Conservation (phyloP, 1,284 basidiomycete species). For the Ustilago vetiveriae region DNA sequence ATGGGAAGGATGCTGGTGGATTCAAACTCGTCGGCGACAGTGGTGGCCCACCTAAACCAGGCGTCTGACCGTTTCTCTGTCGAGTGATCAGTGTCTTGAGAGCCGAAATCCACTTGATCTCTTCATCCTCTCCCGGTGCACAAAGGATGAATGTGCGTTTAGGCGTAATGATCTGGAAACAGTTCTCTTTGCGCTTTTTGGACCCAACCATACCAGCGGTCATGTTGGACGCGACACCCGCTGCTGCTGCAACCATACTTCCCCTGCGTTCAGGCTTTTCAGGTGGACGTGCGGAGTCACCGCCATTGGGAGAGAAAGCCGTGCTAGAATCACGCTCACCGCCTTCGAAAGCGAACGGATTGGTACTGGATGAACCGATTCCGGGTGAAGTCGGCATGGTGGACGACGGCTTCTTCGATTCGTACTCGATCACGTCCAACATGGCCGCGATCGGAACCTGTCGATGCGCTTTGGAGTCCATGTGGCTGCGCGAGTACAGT, state of each 20-base stretch:
- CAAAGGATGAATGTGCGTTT: slow-evolving; percentile 88
- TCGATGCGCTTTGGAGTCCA: slow-evolving; percentile 81
- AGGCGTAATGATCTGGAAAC: slow-evolving; percentile 95
- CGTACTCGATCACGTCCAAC: slow-evolving; percentile 89
- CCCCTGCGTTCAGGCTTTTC: slow-evolving; percentile 38
- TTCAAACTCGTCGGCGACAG: slow-evolving; percentile 26
- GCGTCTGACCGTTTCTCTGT: slow-evolving; percentile 42
- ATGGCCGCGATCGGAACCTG: slow-evolving; percentile 85
- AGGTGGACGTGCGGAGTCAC: not conserved
- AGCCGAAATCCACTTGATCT: slow-evolving; percentile 96
- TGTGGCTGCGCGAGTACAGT: slow-evolving; percentile 68
- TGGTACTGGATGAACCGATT: slow-evolving; percentile 30
- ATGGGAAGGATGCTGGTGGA: slow-evolving; percentile 20
- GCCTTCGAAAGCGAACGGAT: slow-evolving; percentile 33
- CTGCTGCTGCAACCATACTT: slow-evolving; percentile 46
- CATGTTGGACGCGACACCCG: slow-evolving; percentile 47
- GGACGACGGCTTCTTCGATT: slow-evolving; percentile 60
- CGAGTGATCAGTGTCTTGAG: slow-evolving; percentile 82
- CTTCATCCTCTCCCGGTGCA: slow-evolving; percentile 95
- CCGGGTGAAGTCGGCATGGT: slow-evolving; percentile 49
- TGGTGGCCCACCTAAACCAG: slow-evolving; percentile 14
- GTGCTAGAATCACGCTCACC: slow-evolving; percentile 13
- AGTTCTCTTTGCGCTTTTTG: slow-evolving; percentile 70
- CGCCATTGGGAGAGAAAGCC: slow-evolving; percentile 13
- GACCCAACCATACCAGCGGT: slow-evolving; percentile 34